Base-by-base conservation (phyloP, 352 stramenopile species). In the Phytophthora citricola region DNA sequence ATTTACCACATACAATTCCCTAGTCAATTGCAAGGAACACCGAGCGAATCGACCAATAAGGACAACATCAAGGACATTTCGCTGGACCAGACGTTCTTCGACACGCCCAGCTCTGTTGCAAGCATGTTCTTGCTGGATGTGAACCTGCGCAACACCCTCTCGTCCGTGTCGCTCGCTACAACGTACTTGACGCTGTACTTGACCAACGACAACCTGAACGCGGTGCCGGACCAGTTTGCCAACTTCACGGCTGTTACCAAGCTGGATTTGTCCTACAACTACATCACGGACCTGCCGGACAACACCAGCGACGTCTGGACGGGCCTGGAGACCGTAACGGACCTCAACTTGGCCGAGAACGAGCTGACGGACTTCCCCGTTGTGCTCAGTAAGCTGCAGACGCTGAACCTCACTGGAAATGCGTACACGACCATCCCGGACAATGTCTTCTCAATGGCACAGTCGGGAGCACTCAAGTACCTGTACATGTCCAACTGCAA, bases 11-110 rank as follows among this genome's bases (percentile, higher is more conserved):
- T 56, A 41, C 32, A 32, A 41, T 54, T 53, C 6, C 40, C 12
- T 45, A 76, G 75, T 44, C 65, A 82, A 69, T 48, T 87, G 7
- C 56, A 73, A 29, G 78, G 75, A 36, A 32, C 69, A 0, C 53
- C 58, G 1, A 77, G 55, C 7, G 50, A 63, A 15, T 64, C 69
- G 3, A 75, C 64, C 3, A 41, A 53, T 10, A 87, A 87, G 50
- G 63, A 46, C 31, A 50, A 66, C 4, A 61, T 89, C 17, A 80
- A 87, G 71, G 72, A 87, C 22, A 63, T 90, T 12, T 40, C 48
- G 15, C 57, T 89, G 15, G 81, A 90, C 51, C 66, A 81, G 55
- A 73, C 44, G 0, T 87, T 92, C 58, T 88, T 92, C 49, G 56
- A 73, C 44, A 89, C 76, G 8, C 80, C 77, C 10, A 54, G 49